Evolutionary conservation across 768 basidiomycete genomes (phyloP).

Genomic region (Lyophyllum shimeji): DNA sequence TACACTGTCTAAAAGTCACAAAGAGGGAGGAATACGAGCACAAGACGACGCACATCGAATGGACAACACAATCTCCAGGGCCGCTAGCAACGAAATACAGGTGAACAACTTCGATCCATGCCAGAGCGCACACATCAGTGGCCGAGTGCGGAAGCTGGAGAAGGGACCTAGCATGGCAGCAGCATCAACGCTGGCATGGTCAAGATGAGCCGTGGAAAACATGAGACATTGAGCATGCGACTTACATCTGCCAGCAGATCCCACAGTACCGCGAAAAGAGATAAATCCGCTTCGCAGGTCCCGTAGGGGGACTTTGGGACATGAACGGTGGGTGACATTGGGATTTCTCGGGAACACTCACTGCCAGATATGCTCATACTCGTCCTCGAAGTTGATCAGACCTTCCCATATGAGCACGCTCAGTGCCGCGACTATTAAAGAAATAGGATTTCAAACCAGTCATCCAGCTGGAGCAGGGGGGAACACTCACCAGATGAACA

Average conservation of each 20-base stretch:
- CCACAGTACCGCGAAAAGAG: conserved; percentile 13
- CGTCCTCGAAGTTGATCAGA: conserved; percentile 3
- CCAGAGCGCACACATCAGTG: conserved; percentile 3
- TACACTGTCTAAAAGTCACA: conserved; percentile 4
- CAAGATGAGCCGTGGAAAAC: neutral
- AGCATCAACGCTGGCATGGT: neutral
- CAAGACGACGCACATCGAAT: conserved; percentile 8
- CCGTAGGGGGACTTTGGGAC: neutral
- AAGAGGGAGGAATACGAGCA: neutral
- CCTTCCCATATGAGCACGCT: conserved; percentile 11
- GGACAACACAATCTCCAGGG: conserved; percentile 11
- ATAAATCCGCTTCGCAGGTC: conserved; percentile 12
- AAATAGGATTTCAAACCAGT: neutral
- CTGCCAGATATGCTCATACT: conserved; percentile 13
- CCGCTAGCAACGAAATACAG: conserved; percentile 4
- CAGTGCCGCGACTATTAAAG: conserved; percentile 6
- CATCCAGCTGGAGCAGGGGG: neutral
- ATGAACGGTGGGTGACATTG: neutral
- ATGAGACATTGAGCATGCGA: neutral
- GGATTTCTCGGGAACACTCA: neutral
- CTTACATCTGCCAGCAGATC: conserved; percentile 8
- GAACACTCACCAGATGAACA: neutral
- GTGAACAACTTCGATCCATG: conserved; percentile 4
- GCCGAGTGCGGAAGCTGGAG: neutral
- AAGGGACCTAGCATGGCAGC: neutral